These are phyloP conservation scores for Juglanconis sp. DNA, from an alignment of 2,329 filamentous ascomycete genomes.

Conservation along the genomic window DNA sequence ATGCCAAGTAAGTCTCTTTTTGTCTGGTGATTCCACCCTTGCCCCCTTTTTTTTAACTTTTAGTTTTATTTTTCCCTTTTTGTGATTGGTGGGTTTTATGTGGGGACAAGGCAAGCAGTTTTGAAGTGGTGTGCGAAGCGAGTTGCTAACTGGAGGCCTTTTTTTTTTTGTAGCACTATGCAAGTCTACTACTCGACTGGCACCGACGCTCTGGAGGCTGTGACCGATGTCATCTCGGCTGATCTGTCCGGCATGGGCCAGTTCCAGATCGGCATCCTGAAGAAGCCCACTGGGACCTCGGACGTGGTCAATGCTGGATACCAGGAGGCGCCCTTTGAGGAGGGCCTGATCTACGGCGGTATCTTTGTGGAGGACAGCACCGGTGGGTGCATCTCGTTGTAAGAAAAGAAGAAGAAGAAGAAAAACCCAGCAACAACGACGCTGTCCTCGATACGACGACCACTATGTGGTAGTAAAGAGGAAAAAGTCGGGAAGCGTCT, in stretches of 20 bases:
- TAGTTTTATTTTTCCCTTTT: not conserved
- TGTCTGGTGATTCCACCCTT: too few relatives aligned
- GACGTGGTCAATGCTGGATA: conserved; percentile 49
- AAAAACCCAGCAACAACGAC: too few relatives aligned
- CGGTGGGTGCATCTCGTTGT: conserved; percentile 39
- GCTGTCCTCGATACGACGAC: too few relatives aligned
- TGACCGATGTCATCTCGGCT: conserved; percentile 43
- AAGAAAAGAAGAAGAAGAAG: too few relatives aligned
- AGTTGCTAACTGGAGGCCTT: not conserved
- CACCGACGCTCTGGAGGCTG: conserved; percentile 42
- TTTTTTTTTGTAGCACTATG: conserved; percentile 41
- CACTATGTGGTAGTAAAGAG: too few relatives aligned
- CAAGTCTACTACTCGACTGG: conserved; percentile 55
- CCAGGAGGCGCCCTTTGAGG: conserved; percentile 43
- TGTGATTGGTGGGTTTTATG: not conserved
- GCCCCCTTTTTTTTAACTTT: too few relatives aligned
- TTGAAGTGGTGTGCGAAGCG: not conserved
- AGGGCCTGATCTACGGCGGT: conserved; percentile 49
- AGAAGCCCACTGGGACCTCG: conserved; percentile 51
- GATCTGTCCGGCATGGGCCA: conserved; percentile 52
- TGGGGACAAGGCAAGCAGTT: too few relatives aligned
- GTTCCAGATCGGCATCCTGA: conserved; percentile 57
- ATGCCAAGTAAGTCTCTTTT: conserved; percentile 44
- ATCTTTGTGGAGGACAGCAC: conserved; percentile 48
- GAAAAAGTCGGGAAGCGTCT: too few relatives aligned